phyloP scores from a whole-genome alignment of 2,329 filamentous ascomycete genomes.

The Paracoccidioides brasiliensis region DNA sequence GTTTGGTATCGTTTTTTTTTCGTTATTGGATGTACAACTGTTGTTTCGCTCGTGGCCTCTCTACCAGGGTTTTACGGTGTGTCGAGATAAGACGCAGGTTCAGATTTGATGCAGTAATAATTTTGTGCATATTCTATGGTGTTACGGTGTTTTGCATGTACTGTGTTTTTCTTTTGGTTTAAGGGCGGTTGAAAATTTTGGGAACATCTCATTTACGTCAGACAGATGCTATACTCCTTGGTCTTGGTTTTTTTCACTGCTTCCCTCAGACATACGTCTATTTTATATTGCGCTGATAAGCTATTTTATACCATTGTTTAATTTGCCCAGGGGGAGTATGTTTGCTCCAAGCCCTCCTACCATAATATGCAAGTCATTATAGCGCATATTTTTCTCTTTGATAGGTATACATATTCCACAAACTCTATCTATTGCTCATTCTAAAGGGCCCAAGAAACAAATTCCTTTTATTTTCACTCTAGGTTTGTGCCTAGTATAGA shows the following conservation, averaged over 20 bases:
- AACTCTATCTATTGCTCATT: too few relatives aligned
- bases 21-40: neutral
- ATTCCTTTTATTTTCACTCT: too few relatives aligned
- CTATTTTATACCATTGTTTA: neutral
- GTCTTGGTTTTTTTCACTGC: neutral
- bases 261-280: neutral
- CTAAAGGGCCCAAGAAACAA: too few relatives aligned
- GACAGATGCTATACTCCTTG: neutral
- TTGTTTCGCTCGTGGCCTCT: neutral
- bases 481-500: too few relatives aligned
- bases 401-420: neutral
- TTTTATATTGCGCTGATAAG: neutral
- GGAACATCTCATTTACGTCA: neutral
- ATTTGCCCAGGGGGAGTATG: neutral
- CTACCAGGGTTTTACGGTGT: neutral
- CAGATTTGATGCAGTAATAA: neutral
- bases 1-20: constrained; percentile 7
- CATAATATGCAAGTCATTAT: too few relatives aligned
- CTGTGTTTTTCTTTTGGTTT: neutral
- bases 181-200: neutral
- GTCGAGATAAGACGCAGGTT: neutral
- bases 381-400: neutral
- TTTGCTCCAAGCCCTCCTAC: neutral
- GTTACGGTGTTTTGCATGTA: neutral
- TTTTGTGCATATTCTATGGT: neutral